Evolutionary conservation across 1,139 yeast genomes (phyloP).

Genomic region (Suhomyces taliae): DNA sequence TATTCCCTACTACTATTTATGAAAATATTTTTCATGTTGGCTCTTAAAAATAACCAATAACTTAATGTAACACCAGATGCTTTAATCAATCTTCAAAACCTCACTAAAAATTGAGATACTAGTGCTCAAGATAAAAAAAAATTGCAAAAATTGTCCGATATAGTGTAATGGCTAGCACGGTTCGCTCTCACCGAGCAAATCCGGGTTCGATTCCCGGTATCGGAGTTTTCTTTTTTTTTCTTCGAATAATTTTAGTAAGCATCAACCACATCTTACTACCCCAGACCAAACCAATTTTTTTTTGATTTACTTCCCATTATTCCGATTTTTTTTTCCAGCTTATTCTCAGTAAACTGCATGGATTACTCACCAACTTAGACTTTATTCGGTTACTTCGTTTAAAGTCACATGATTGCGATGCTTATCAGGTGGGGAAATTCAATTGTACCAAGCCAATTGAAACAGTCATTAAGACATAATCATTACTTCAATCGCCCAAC

Average conservation of each 20-base stretch:
- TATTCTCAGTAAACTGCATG: no score
- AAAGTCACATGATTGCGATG: not conserved
- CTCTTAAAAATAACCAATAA: no score
- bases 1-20: no score
- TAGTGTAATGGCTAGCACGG: slow-evolving; percentile 84
- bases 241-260: not conserved
- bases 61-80: no score
- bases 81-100: no score
- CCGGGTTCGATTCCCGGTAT: slow-evolving; percentile 13
- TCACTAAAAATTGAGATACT: no score
- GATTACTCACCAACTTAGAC: no score
- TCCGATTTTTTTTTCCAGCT: no score
- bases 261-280: not conserved
- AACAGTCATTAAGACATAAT: not conserved
- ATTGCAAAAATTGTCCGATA: slow-evolving; percentile 46
- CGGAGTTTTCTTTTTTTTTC: slow-evolving; percentile 5
- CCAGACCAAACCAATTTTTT: not conserved
- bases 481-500: not conserved
- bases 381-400: not conserved
- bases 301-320: no score
- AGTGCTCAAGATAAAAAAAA: not conserved
- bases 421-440: not conserved
- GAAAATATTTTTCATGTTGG: no score
- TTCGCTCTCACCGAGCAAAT: slow-evolving; percentile 50
- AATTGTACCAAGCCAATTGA: not conserved